A percentile compares a stretch with the other conserved stretches of the same genome.
These are phyloP conservation scores for Gastrodia elata DNA, from an alignment of 106 monocot species.

Conservation along the genomic window DNA sequence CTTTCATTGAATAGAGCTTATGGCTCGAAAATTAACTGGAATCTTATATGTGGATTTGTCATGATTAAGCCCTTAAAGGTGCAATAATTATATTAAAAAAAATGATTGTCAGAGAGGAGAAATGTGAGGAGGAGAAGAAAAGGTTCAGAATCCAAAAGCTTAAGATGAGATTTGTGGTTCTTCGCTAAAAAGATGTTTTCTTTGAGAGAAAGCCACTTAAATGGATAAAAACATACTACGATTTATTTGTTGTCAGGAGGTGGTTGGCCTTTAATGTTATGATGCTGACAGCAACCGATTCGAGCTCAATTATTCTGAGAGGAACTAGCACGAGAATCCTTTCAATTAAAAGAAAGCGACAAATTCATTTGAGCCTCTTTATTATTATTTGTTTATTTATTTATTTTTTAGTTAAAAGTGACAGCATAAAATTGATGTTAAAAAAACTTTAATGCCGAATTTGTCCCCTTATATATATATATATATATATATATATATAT, in stretches of 20 bases:
- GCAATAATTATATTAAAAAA: neutral
- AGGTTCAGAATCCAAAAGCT: neutral
- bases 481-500: too few relatives aligned
- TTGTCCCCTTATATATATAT: too few relatives aligned
- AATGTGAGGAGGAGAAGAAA: conserved; percentile 4
- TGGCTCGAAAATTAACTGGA: too few relatives aligned
- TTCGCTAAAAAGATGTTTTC: neutral
- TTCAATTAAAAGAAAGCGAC: neutral
- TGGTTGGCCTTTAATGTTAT: neutral
- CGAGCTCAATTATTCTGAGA: neutral
- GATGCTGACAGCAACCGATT: neutral
- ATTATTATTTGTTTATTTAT: too few relatives aligned
- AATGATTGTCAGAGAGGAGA: neutral
- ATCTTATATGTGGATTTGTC: neutral
- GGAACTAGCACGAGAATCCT: neutral
- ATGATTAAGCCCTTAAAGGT: neutral
- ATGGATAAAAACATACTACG: neutral
- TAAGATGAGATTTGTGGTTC: neutral
- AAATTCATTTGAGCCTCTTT: neutral
- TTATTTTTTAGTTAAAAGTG: too few relatives aligned
- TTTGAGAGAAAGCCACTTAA: neutral
- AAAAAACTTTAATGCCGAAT: too few relatives aligned
- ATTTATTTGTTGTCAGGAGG: neutral
- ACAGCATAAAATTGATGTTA: too few relatives aligned
- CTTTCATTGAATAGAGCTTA: neutral